A percentile compares a stretch with the other conserved stretches of the same genome.
These are phyloP conservation scores for Bretziella fagacearum DNA, from an alignment of 2,329 filamentous ascomycete species.

Conservation along the genomic window DNA sequence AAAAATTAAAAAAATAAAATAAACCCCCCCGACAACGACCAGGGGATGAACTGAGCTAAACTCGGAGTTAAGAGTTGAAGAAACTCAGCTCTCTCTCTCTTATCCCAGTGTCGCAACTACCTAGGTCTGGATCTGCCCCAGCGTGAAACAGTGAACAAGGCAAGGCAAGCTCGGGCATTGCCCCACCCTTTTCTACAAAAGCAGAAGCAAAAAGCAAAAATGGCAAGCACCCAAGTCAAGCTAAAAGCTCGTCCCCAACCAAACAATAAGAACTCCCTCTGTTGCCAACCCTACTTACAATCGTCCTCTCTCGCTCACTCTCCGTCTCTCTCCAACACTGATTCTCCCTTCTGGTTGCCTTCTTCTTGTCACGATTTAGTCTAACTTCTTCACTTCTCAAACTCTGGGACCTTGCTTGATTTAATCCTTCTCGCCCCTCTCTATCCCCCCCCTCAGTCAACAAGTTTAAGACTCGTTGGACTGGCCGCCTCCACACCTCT, in stretches of 20 bases:
- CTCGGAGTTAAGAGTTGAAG: too few relatives aligned
- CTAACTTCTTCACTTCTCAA: not conserved
- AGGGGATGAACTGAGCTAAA: too few relatives aligned
- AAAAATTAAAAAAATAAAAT: too few relatives aligned
- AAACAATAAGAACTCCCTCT: not conserved
- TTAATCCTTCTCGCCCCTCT: constrained; percentile 11
- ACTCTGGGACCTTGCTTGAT: constrained; percentile 6
- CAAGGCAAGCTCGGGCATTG: constrained; percentile 4
- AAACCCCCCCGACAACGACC: too few relatives aligned
- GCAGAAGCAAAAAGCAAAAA: not conserved
- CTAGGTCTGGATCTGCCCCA: not conserved
- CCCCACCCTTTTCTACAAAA: not conserved
- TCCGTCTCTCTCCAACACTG: not conserved
- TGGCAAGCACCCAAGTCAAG: not conserved
- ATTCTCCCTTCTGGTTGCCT: not conserved
- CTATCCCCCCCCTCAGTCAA: constrained; percentile 1
- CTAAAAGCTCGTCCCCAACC: not conserved
- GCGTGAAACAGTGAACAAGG: not conserved
- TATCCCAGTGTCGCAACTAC: not conserved
- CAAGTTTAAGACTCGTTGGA: constrained; percentile 5
- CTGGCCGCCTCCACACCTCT: constrained; percentile 10
- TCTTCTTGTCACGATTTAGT: not conserved
- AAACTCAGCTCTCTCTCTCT: too few relatives aligned
- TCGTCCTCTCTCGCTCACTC: not conserved
- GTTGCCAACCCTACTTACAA: not conserved